phyloP scores from a whole-genome alignment of 2,329 filamentous ascomycete species.

The Ceratocystiopsis minuta region DNA sequence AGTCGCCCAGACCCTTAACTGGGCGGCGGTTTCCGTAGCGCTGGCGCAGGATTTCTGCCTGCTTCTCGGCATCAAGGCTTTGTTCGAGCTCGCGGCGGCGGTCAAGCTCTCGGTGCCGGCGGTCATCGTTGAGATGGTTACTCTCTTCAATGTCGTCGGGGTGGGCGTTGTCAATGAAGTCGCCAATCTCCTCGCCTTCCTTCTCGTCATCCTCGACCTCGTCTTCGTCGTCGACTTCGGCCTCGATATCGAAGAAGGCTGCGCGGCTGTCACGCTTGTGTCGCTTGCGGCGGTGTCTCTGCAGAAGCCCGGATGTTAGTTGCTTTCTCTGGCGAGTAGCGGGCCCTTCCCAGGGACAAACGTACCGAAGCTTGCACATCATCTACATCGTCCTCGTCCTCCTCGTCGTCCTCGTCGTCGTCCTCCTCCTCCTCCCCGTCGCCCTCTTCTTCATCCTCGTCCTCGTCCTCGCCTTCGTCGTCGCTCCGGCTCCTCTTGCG shows the following conservation, averaged over 20 bases:
- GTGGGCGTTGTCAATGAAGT: conserved; percentile 77
- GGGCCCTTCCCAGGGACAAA: background rate
- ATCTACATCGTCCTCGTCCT: conserved; percentile 21
- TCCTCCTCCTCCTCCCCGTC: conserved; percentile 8
- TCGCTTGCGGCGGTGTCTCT: conserved; percentile 63
- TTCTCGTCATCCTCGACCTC: conserved; percentile 79
- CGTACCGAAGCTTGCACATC: conserved; percentile 26
- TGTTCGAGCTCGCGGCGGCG: conserved; percentile 73
- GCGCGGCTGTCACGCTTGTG: conserved; percentile 52
- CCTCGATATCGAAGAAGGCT: conserved; percentile 92
- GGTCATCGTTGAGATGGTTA: conserved; percentile 70
- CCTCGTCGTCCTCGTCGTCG: conserved; percentile 19
- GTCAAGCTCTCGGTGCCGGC: conserved; percentile 85
- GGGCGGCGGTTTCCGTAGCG: conserved; percentile 68
- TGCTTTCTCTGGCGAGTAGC: no score
- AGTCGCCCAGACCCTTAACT: conserved; percentile 46
- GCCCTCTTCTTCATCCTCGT: conserved; percentile 12
- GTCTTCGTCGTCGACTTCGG: conserved; percentile 92
- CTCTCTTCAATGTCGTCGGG: conserved; percentile 74
- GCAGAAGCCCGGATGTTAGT: background rate
- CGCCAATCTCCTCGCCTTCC: conserved; percentile 64
- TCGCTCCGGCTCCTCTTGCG: conserved; percentile 6
- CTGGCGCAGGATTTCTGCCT: conserved; percentile 71
- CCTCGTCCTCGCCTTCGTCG: conserved; percentile 3
- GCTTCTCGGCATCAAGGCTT: conserved; percentile 82